Evolutionary conservation across 176 grass and related monocot species (phyloP).

Genomic region (Carex pumila): DNA sequence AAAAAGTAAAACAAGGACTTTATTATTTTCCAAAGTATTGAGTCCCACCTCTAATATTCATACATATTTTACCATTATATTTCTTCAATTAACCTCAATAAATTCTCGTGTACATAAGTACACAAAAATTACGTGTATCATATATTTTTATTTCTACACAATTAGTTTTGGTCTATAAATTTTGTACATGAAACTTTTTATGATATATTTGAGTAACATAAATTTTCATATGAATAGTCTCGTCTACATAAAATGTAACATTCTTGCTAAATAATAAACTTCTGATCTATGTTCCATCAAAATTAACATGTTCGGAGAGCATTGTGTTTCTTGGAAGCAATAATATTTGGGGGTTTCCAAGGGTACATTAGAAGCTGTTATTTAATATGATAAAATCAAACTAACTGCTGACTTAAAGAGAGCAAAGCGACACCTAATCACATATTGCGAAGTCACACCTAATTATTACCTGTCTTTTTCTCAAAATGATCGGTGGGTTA

Average conservation of each 20-base stretch:
- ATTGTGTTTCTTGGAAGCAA: background rate
- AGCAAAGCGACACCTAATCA: background rate
- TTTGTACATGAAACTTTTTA: too few relatives aligned
- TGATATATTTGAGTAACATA: too few relatives aligned
- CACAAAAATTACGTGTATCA: background rate
- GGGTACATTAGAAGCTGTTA: background rate
- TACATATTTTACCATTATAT: too few relatives aligned
- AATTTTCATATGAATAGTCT: background rate
- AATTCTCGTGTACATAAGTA: too few relatives aligned
- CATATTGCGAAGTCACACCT: constrained; percentile 8
- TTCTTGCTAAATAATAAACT: background rate
- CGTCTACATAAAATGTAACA: background rate
- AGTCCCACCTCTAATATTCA: too few relatives aligned
- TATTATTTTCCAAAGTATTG: too few relatives aligned
- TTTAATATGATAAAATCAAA: background rate
- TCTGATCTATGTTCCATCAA: background rate
- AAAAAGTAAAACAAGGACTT: too few relatives aligned
- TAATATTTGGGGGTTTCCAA: background rate
- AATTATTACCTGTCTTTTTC: constrained; percentile 4
- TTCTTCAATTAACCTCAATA: too few relatives aligned
- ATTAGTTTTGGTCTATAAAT: too few relatives aligned
- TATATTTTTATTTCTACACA: background rate
- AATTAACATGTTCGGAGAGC: background rate
- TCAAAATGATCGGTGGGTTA: background rate
- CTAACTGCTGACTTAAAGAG: background rate